These are phyloP conservation scores for Cordyceps cicadae DNA, from an alignment of 2,329 filamentous ascomycete species.

Conservation along the genomic window DNA sequence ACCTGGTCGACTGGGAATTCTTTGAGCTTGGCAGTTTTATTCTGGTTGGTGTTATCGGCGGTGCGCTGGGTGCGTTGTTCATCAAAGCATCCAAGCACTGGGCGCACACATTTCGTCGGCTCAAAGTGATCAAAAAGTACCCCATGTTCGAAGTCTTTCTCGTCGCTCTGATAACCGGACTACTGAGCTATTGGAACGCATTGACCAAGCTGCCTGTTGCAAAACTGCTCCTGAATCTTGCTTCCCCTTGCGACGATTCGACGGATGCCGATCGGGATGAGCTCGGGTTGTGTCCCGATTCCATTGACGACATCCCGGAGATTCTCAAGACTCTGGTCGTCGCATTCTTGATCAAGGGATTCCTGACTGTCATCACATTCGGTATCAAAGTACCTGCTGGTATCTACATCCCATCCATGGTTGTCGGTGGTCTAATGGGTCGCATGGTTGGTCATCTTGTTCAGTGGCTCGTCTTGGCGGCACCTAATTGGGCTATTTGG, in stretches of 20 bases:
- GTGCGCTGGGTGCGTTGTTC: slow-evolving; percentile 78
- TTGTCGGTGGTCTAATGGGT: slow-evolving; percentile 87
- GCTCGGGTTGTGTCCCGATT: slow-evolving; percentile 69
- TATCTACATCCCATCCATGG: slow-evolving; percentile 98
- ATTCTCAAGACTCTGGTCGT: slow-evolving; percentile 63
- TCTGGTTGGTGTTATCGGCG: slow-evolving; percentile 77
- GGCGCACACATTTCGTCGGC: slow-evolving; percentile 80
- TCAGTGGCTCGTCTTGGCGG: slow-evolving; percentile 70
- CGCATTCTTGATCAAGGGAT: slow-evolving; percentile 83
- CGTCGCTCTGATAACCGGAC: slow-evolving; percentile 75
- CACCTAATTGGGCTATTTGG: slow-evolving; percentile 66
- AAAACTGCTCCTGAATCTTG: slow-evolving; percentile 82
- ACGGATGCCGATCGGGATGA: slow-evolving; percentile 53
- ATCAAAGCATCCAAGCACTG: slow-evolving; percentile 91
- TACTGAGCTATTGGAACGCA: slow-evolving; percentile 88
- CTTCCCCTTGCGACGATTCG: slow-evolving; percentile 69
- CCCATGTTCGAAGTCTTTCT: slow-evolving; percentile 82
- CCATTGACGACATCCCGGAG: slow-evolving; percentile 65
- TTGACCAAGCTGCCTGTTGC: slow-evolving; percentile 85
- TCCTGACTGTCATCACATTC: slow-evolving; percentile 84
- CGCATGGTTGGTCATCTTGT: slow-evolving; percentile 78
- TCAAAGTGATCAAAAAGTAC: slow-evolving; percentile 69
- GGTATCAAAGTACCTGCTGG: slow-evolving; percentile 94
- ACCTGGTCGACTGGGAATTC: slow-evolving; percentile 82
- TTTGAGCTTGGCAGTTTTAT: slow-evolving; percentile 86